Percentiles rank a stretch among this genome's conserved stretches.
These are phyloP conservation scores for Clitopilus hobsonii DNA, from an alignment of 768 basidiomycete species.

Conservation along the genomic window DNA sequence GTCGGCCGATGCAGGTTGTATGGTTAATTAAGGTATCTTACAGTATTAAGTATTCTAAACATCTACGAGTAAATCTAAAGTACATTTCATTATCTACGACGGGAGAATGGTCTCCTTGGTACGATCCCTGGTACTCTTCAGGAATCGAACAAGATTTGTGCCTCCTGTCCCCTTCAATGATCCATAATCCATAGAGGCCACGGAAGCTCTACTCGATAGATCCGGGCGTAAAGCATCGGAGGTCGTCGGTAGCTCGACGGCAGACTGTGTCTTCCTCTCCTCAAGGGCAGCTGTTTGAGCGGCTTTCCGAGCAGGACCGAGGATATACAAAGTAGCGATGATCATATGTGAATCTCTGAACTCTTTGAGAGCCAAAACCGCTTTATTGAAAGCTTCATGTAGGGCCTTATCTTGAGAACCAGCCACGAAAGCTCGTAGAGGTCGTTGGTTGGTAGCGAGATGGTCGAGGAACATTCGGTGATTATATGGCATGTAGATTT, in stretches of 20 bases:
- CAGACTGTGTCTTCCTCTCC: slow-evolving; percentile 7
- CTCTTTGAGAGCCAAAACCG: slow-evolving; percentile 60
- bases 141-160: slow-evolving; percentile 69
- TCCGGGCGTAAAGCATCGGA: background rate
- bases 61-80: background rate
- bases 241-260: slow-evolving; percentile 18
- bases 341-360: slow-evolving; percentile 77
- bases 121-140: slow-evolving; percentile 67
- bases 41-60: background rate
- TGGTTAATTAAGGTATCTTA: background rate
- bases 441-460: slow-evolving; percentile 53
- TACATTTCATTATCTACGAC: background rate
- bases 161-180: slow-evolving; percentile 69
- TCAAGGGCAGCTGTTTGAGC: slow-evolving; percentile 13
- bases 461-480: slow-evolving; percentile 77
- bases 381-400: slow-evolving; percentile 56
- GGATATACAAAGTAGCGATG: slow-evolving; percentile 70
- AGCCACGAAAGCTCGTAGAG: slow-evolving; percentile 53
- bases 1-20: too few species aligned
- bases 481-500: slow-evolving; percentile 77
- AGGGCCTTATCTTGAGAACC: slow-evolving; percentile 23
- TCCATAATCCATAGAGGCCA: background rate
- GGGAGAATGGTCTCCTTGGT: slow-evolving; percentile 41
- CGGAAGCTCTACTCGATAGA: background rate
- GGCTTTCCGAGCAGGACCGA: slow-evolving; percentile 55